phyloP scores from a whole-genome alignment of 371 early-diverging fungal species.

The Rhizopus stolonifer region DNA sequence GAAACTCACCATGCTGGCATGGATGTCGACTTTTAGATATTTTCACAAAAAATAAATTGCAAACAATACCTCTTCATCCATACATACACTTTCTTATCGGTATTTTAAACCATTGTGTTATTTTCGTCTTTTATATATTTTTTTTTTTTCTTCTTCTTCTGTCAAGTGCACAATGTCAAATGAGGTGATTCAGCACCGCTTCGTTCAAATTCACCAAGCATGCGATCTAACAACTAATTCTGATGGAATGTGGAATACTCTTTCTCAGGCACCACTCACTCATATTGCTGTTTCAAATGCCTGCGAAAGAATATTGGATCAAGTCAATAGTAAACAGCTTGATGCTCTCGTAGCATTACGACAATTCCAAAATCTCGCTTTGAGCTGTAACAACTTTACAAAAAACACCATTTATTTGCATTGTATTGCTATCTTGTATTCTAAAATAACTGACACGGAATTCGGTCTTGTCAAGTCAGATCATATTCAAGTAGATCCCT shows the following conservation, averaged over 20 bases:
- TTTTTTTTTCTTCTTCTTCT: not conserved
- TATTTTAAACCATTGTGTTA: not conserved
- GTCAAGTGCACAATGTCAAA: slow-evolving; percentile 7
- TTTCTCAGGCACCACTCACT: slow-evolving; percentile 17
- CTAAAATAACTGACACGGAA: not conserved
- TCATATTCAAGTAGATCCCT: slow-evolving; percentile 21
- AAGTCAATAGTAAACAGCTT: slow-evolving; percentile 7
- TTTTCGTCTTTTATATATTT: no score
- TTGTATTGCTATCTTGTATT: slow-evolving; percentile 17
- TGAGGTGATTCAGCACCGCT: slow-evolving; percentile 28
- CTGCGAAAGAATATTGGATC: slow-evolving; percentile 30
- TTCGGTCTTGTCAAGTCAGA: slow-evolving; percentile 10
- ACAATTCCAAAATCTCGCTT: slow-evolving; percentile 29
- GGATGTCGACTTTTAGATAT: slow-evolving; percentile 54
- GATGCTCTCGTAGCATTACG: slow-evolving; percentile 16
- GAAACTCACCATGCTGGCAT: slow-evolving; percentile 44
- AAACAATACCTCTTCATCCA: not conserved
- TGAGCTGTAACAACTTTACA: slow-evolving; percentile 15
- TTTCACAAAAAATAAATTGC: not conserved
- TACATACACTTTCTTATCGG: not conserved
- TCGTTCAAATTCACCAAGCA: slow-evolving; percentile 37
- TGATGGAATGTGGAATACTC: slow-evolving; percentile 21
- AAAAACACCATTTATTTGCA: slow-evolving; percentile 28
- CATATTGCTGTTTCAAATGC: slow-evolving; percentile 38
- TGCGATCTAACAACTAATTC: slow-evolving; percentile 6